Percentiles rank a stretch among this genome's conserved stretches.
Conservation (phyloP, 345 rosid species). For the Camelina sativa region DNA sequence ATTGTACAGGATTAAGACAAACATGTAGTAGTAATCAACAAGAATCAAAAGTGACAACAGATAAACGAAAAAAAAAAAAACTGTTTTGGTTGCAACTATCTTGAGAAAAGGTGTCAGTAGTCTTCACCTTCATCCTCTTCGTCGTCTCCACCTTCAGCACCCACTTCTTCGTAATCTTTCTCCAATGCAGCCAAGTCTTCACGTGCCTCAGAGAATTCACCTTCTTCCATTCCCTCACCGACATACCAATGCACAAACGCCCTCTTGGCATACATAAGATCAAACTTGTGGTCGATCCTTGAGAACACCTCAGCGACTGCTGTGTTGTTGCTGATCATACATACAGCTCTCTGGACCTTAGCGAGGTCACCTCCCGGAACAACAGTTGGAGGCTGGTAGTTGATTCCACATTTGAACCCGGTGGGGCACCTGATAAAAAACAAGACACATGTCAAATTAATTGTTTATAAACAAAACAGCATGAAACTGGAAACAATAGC, state of each 20-base stretch:
- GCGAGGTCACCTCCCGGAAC: constrained; percentile 76
- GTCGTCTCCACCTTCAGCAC: constrained; percentile 67
- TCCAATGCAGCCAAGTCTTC: constrained; percentile 59
- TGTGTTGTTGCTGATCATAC: constrained; percentile 79
- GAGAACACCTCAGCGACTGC: constrained; percentile 74
- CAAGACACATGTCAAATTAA: not conserved
- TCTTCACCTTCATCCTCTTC: constrained; percentile 68
- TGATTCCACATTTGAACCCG: constrained; percentile 73
- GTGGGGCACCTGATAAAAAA: constrained; percentile 62
- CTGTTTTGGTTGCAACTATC: not conserved
- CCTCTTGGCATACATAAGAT: constrained; percentile 72
- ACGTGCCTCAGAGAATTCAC: constrained; percentile 74
- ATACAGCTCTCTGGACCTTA: constrained; percentile 68
- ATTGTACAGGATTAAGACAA: constrained; percentile 39
- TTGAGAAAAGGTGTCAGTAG: constrained; percentile 33
- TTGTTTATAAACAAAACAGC: not conserved
- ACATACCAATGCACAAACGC: constrained; percentile 80
- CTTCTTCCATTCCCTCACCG: constrained; percentile 79
- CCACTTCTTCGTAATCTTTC: constrained; percentile 68
- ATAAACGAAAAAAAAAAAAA: constrained; percentile 19
- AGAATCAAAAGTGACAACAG: constrained; percentile 29
- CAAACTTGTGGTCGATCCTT: constrained; percentile 69
- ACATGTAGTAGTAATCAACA: constrained; percentile 31
- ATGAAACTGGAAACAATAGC: not conserved
- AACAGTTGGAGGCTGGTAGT: constrained; percentile 69